Evolutionary conservation across 768 basidiomycete species (phyloP), one percentile per base, ranked within the genome.

Genomic region (Hypholoma fasciculare): DNA sequence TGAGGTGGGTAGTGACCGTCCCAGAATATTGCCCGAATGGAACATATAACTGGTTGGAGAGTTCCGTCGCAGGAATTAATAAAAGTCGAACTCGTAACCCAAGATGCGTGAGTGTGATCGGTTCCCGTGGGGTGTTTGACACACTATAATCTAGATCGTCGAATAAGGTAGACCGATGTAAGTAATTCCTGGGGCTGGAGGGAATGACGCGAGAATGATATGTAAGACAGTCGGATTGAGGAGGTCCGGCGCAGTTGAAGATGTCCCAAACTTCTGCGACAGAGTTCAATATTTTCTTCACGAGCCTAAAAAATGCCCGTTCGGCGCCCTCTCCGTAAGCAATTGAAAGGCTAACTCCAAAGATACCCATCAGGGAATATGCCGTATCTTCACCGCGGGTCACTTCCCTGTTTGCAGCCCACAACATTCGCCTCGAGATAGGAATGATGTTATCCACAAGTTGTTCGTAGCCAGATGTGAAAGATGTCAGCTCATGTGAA

Each of bases 291-390:
- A 54, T 54, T 34, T 54, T 54, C 40, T 54, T 54, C 9, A 54
- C 44, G 2, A 58, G 57, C 6, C 57, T 51, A n/a, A 52, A 52
- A 26, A 58, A 58, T 7, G 57, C 57, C 14, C 46, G 9, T 2
- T 58, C 57, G 14, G 54, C 43, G 11, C 46, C 57, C 17, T 58
- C 57, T 30, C 57, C 57, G 30, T 58, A 58, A 26, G 50, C 50
- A 19, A 58, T 58, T 11, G 57, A 46, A 14, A 58, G 39, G 19
- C 42, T 47, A 23, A 58, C 51, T 11, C 46, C 46, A n/a, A 58
- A 53, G 14, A 58, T 30, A 2, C 57, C 57, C 50, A 58, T 44
- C 23, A 58, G 46, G 7, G 43, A 58, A 27, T 58, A 58, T n/a
- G 57, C 57, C 16, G 17, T 53, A 38, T 58, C 57, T 27, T 58